Evolutionary conservation across 768 basidiomycete species (phyloP).

Genomic region (Leccinum uliginosum): DNA sequence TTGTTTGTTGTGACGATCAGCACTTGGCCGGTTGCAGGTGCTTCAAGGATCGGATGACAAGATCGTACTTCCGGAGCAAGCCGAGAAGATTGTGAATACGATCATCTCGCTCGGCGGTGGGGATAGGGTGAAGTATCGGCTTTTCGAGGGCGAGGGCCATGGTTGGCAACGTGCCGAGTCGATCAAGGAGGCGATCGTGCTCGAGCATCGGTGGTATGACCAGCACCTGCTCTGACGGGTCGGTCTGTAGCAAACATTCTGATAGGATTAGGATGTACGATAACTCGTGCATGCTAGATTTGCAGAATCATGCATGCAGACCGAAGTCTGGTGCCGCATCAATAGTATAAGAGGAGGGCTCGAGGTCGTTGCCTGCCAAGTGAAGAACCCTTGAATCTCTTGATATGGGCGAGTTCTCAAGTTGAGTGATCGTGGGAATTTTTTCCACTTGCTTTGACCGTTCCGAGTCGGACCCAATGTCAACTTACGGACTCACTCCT

Average conservation of each 20-base stretch:
- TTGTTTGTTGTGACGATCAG: background rate
- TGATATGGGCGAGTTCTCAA: too few relatives aligned
- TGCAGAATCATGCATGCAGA: background rate
- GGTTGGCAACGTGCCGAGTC: slow-evolving; percentile 35
- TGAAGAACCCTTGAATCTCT: background rate
- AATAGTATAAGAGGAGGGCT: too few relatives aligned
- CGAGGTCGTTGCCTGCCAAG: too few relatives aligned
- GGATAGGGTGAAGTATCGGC: slow-evolving; percentile 32
- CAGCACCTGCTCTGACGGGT: slow-evolving; percentile 7
- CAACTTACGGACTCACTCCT: too few relatives aligned
- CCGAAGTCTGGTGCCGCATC: too few relatives aligned
- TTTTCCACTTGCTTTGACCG: too few relatives aligned
- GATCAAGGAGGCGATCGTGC: slow-evolving; percentile 33
- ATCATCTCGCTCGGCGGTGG: slow-evolving; percentile 16
- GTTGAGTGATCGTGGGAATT: background rate
- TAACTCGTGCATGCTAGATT: background rate
- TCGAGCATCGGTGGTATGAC: slow-evolving; percentile 36
- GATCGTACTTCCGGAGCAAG: slow-evolving; percentile 67
- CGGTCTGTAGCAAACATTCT: background rate
- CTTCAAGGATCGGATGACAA: slow-evolving; percentile 61
- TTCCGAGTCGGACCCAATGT: too few relatives aligned
- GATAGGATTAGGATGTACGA: background rate
- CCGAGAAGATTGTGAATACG: slow-evolving; percentile 33
- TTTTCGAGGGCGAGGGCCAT: slow-evolving; percentile 45
- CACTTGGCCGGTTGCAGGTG: slow-evolving; percentile 37